Base-by-base conservation (phyloP, 2,329 filamentous ascomycete genomes). In the Colletotrichum karsti region DNA sequence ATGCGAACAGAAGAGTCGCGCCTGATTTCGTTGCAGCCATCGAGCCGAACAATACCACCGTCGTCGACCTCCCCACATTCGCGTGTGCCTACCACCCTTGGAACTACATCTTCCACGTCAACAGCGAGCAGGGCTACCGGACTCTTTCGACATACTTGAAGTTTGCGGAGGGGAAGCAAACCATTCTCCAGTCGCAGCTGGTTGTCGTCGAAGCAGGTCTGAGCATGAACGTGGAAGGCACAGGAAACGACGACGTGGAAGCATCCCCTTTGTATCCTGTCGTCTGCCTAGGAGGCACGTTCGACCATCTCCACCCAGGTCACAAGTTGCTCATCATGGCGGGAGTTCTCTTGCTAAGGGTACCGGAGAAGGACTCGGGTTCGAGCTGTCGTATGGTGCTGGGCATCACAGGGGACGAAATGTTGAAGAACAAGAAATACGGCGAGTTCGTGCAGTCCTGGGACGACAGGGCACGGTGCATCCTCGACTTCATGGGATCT, bases 241-340 rank as follows among this genome's bases (percentile, higher is more conserved):
- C 57, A 15, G 48, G 35, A 7, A 7, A 15, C 18, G 30, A 44
- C 24, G 24, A 13, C 3, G 33, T 24, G 15, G 54, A 60, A 10
- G 24, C 51, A 3, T 50, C 55, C 15, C 63, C 63, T 3, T 72
- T 73, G 0, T 79, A 79, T 68, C 66, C 69, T 4, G 75, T 71
- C 3, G 92, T 97, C 55, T 93, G 92, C 58, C 88, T 98, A 12
- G 96, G 95, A 30, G 96, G 96, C 9, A 99, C 96, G 0, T 99
- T 98, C 80, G 96, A 99, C 78, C 94, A 98, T 79, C 87, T 99
- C 22, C 96, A 99, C 77, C 91, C 93, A 4, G 96, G 96, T 6
- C 96, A 99, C 83, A 99, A 98, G 81, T 85, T 98, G n/a, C 87
- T 99, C 20, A 88, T 99, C 20, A 94, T 95, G n/a, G 95, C 95